phyloP scores from a whole-genome alignment of 768 basidiomycete species.

The Tremella fuciformis region DNA sequence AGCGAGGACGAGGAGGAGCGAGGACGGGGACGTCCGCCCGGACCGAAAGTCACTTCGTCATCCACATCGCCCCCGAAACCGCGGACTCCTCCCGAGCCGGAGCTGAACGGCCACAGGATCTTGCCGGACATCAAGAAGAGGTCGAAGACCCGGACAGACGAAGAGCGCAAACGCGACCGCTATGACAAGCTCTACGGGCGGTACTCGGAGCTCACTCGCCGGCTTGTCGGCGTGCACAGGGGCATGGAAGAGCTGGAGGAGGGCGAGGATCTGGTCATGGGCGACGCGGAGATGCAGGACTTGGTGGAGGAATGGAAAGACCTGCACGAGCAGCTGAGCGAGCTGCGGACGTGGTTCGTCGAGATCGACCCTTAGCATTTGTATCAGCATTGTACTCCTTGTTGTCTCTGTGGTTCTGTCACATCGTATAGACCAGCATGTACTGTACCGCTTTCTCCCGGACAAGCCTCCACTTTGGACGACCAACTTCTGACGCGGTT shows the following conservation, averaged over 20 bases:
- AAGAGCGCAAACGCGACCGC: conserved; percentile 21
- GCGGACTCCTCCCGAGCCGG: background rate
- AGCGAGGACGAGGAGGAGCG: conserved; percentile 5
- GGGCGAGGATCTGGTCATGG: conserved; percentile 15
- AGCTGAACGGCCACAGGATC: background rate
- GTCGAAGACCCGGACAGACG: background rate
- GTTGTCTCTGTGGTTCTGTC: background rate
- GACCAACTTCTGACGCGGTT: too few relatives aligned
- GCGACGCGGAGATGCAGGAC: conserved; percentile 21
- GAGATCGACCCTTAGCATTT: background rate
- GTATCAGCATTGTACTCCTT: too few relatives aligned
- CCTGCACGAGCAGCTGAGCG: conserved; percentile 40
- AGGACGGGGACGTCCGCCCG: conserved; percentile 5
- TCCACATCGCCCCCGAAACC: conserved; percentile 10
- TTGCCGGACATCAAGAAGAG: background rate
- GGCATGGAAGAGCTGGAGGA: conserved; percentile 24
- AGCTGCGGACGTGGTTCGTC: conserved; percentile 39
- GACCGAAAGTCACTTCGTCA: conserved; percentile 19
- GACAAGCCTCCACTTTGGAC: too few relatives aligned
- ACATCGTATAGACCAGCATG: conserved; percentile 3
- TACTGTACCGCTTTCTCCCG: background rate
- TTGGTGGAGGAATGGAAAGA: conserved; percentile 38
- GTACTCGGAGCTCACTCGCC: conserved; percentile 33
- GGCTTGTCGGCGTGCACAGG: conserved; percentile 27
- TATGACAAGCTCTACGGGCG: conserved; percentile 43